Percentiles rank a stretch among this genome's conserved stretches.
Conservation (phyloP, 352 stramenopile species). For the Lagenidium sp. region DNA sequence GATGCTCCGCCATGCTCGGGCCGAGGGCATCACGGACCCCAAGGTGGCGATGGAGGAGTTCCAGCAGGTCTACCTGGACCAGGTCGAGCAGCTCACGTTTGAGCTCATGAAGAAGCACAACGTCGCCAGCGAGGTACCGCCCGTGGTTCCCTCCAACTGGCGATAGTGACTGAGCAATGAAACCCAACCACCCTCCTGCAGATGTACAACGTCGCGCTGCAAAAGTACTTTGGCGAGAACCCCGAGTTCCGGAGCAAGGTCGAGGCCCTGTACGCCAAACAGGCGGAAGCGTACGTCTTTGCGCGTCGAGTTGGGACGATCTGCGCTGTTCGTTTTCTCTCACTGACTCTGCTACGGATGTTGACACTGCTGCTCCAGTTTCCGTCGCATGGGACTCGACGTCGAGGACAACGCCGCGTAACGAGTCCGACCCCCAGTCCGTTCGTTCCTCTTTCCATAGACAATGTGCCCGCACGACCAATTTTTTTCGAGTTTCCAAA, state of each 20-base stretch:
- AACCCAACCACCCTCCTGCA: constrained; percentile 6
- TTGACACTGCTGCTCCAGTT: constrained; percentile 18
- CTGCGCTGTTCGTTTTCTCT: no score
- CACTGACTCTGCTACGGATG: background rate
- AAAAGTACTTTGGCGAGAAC: constrained; percentile 58
- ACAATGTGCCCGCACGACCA: no score
- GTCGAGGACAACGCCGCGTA: constrained; percentile 35
- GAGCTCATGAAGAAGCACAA: constrained; percentile 52
- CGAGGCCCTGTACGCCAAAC: constrained; percentile 56
- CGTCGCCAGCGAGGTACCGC: constrained; percentile 46
- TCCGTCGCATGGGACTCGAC: constrained; percentile 59
- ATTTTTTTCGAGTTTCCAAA: no score
- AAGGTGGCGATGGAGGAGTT: constrained; percentile 70
- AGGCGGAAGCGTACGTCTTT: constrained; percentile 52
- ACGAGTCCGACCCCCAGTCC: no score
- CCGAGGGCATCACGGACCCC: constrained; percentile 64
- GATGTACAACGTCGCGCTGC: constrained; percentile 57
- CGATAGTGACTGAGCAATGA: constrained; percentile 5
- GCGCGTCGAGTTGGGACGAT: no score
- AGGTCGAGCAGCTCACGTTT: constrained; percentile 63
- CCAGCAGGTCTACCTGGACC: constrained; percentile 62
- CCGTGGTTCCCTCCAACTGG: background rate
- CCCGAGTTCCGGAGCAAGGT: constrained; percentile 59
- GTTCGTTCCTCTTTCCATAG: background rate
- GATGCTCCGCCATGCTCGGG: constrained; percentile 57